Percentiles rank a stretch among this genome's conserved stretches.
These are phyloP conservation scores for Saccharomycopsis vini DNA, from an alignment of 805 yeast genomes.

Conservation along the genomic window DNA sequence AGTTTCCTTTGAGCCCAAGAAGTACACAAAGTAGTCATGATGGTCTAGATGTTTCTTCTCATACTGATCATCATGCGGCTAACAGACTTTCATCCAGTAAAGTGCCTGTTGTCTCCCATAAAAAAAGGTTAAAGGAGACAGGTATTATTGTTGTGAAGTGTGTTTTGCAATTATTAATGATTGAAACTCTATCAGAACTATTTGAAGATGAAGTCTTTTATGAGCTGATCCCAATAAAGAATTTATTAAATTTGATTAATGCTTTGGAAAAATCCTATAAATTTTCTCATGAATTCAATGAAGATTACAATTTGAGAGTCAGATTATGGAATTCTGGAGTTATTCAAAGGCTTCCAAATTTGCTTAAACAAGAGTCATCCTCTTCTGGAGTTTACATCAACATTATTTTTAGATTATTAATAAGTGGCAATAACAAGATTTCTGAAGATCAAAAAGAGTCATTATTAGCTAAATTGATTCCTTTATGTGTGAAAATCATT, in stretches of 20 bases:
- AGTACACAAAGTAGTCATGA: background rate
- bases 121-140: conserved; percentile 43
- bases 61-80: background rate
- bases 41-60: conserved; percentile 5
- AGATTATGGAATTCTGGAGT: conserved; percentile 86
- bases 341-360: conserved; percentile 85
- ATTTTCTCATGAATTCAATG: conserved; percentile 83
- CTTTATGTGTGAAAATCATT: conserved; percentile 64
- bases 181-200: conserved; percentile 75
- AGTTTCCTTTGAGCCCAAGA: background rate
- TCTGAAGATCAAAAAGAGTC: conserved; percentile 38
- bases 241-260: conserved; percentile 50
- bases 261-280: conserved; percentile 61
- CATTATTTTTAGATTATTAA: conserved; percentile 70
- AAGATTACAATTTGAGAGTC: conserved; percentile 79
- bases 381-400: conserved; percentile 82
- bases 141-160: conserved; percentile 84
- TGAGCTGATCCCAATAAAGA: conserved; percentile 54
- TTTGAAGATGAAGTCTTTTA: conserved; percentile 66
- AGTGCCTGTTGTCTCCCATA: conserved; percentile 23
- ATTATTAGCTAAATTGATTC: conserved; percentile 38
- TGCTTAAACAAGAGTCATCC: conserved; percentile 84
- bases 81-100: too few relatives aligned
- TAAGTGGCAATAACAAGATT: conserved; percentile 48
- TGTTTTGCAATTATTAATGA: conserved; percentile 80